Conservation (phyloP, 495 filamentous ascomycete species). For the Trichoderma erinaceum region DNA sequence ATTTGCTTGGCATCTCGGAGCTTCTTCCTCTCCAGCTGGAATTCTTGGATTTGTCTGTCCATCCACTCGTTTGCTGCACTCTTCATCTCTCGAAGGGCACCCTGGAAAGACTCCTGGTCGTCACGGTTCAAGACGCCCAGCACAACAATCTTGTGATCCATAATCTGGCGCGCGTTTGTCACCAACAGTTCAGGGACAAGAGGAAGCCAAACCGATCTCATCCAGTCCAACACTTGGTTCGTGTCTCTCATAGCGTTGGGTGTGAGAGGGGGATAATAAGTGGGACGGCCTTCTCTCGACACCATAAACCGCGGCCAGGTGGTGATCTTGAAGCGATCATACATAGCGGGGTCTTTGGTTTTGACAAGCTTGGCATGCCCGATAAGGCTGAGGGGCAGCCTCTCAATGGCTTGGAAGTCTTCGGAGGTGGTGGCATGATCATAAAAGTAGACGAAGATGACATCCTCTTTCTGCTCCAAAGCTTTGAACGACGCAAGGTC, state of each 20-base stretch:
- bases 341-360: slow-evolving; percentile 66
- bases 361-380: slow-evolving; percentile 90
- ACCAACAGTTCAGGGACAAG: slow-evolving; percentile 93
- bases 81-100: slow-evolving; percentile 83
- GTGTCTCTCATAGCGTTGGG: slow-evolving; percentile 88
- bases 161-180: slow-evolving; percentile 85
- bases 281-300: slow-evolving; percentile 79
- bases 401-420: slow-evolving; percentile 84
- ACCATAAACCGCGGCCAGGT: slow-evolving; percentile 92
- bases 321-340: slow-evolving; percentile 81
- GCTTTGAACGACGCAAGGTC: slow-evolving; percentile 69
- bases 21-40: slow-evolving; percentile 87
- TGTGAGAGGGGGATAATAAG: slow-evolving; percentile 75
- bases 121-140: slow-evolving; percentile 81
- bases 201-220: slow-evolving; percentile 94
- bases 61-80: slow-evolving; percentile 95
- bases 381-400: slow-evolving; percentile 75
- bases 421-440: slow-evolving; percentile 88
- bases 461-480: slow-evolving; percentile 87
- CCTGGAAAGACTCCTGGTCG: slow-evolving; percentile 68
- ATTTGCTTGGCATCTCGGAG: slow-evolving; percentile 90
- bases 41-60: slow-evolving; percentile 84
- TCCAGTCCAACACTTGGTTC: slow-evolving; percentile 76
- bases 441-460: slow-evolving; percentile 95
- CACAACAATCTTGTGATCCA: slow-evolving; percentile 88